Evolutionary conservation across 768 basidiomycete genomes (phyloP).

Genomic region (Pisolithus microcarpus): DNA sequence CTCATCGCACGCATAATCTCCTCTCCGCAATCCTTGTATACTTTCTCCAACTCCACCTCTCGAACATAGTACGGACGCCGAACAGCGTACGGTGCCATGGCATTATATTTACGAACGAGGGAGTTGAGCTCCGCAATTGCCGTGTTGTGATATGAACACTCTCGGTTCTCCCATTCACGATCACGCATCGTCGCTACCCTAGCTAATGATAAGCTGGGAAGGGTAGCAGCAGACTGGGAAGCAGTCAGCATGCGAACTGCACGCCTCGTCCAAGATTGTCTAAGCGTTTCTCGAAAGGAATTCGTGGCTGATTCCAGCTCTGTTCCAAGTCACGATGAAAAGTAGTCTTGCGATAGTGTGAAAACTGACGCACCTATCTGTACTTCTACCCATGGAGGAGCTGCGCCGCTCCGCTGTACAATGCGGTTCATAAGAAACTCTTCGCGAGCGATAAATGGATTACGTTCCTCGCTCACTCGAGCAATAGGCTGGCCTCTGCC

Average conservation of each 20-base stretch:
- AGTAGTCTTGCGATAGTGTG: neutral
- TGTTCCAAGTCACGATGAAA: constrained; percentile 19
- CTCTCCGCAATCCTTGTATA: constrained; percentile 45
- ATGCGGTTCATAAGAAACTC: constrained; percentile 86
- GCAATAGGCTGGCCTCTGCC: constrained; percentile 54
- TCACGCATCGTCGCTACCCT: constrained; percentile 48
- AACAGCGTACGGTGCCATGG: constrained; percentile 71
- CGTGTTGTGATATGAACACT: constrained; percentile 58
- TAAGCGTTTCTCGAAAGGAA: constrained; percentile 58
- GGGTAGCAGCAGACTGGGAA: constrained; percentile 32
- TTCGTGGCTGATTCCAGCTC: constrained; percentile 60
- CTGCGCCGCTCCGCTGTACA: constrained; percentile 72
- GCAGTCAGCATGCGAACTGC: constrained; percentile 55
- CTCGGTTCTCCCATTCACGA: constrained; percentile 61
- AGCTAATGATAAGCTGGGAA: constrained; percentile 29
- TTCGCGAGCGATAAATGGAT: constrained; percentile 64
- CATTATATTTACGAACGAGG: constrained; percentile 73
- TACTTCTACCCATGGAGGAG: constrained; percentile 82
- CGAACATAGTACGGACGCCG: constrained; percentile 54
- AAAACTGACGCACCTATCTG: constrained; percentile 47
- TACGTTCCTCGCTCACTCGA: constrained; percentile 39
- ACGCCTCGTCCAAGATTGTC: constrained; percentile 68
- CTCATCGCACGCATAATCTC: constrained; percentile 42
- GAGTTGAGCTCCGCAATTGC: constrained; percentile 68
- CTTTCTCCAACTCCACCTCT: constrained; percentile 48